Percentiles rank a stretch among this genome's conserved stretches.
phyloP scores from a whole-genome alignment of 169 alveolate species.

The Miamiensis avidus region DNA sequence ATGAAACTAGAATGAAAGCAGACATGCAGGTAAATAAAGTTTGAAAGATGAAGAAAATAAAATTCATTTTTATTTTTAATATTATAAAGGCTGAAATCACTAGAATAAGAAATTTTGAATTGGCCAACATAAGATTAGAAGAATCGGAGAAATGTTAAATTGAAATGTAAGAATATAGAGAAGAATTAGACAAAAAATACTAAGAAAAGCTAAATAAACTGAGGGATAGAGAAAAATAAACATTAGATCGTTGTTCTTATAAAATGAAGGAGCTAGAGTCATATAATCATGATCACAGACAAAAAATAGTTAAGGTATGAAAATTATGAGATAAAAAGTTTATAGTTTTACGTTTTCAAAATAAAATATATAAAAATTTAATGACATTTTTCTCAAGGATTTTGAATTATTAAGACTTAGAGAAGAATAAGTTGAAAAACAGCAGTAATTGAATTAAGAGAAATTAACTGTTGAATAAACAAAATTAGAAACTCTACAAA shows the following conservation, averaged over 20 bases:
- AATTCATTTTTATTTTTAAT: too few species aligned
- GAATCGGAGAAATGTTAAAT: constrained; percentile 22
- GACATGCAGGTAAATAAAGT: constrained; percentile 1
- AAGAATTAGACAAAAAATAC: constrained; percentile 33
- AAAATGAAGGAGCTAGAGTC: constrained; percentile 30
- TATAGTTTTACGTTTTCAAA: too few species aligned
- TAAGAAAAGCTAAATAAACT: constrained; percentile 25
- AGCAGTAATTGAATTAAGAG: constrained; percentile 17
- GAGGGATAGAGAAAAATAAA: constrained; percentile 30
- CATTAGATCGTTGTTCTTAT: constrained; percentile 14
- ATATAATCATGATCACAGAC: constrained; percentile 21
- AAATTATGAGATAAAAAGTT: too few species aligned
- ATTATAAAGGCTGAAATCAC: constrained; percentile 8
- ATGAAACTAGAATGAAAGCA: constrained; percentile 27
- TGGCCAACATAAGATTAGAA: constrained; percentile 14
- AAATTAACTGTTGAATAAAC: constrained; percentile 5
- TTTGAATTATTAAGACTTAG: constrained; percentile 21
- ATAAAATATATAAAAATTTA: too few species aligned
- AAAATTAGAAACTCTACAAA: constrained; percentile 20
- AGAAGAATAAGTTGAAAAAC: constrained; percentile 23
- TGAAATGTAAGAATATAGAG: constrained; percentile 30
- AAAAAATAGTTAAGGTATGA: constrained; percentile 2
- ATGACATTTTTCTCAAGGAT: not conserved
- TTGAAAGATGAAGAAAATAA: too few species aligned
- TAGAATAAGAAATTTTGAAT: constrained; percentile 30